Conservation (phyloP, 2,329 filamentous ascomycete genomes). For the Tolypocladium guangdongense region DNA sequence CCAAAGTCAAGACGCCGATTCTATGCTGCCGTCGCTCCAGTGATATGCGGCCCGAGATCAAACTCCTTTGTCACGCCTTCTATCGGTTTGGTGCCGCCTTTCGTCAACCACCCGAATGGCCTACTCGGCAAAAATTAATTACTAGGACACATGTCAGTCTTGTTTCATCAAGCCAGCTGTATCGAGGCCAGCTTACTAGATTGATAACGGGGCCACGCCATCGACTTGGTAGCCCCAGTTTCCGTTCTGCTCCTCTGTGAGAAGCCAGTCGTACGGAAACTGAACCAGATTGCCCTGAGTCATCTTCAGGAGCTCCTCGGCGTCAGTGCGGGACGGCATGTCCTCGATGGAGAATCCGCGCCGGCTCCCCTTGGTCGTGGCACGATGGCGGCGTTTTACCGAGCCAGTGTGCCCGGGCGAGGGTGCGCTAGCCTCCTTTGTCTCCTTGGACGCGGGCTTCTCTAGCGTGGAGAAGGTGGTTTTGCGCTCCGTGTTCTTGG, state of each 20-base stretch:
- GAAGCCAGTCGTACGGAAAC: constrained; percentile 94
- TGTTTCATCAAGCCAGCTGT: not conserved
- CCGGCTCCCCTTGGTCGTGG: constrained; percentile 58
- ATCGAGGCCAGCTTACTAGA: constrained; percentile 59
- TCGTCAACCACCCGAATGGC: not conserved
- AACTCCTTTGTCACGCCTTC: not conserved
- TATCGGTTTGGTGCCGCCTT: not conserved
- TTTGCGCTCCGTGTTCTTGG: constrained; percentile 35
- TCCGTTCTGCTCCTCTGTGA: constrained; percentile 80
- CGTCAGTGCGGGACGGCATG: constrained; percentile 61
- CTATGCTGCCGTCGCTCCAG: not conserved
- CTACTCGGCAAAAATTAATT: constrained; percentile 15
- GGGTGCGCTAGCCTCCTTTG: constrained; percentile 18
- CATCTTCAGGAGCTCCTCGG: constrained; percentile 69
- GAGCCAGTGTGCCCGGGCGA: constrained; percentile 31
- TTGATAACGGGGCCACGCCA: constrained; percentile 89
- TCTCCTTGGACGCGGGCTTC: constrained; percentile 30
- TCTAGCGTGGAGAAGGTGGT: constrained; percentile 46
- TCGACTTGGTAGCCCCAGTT: constrained; percentile 98
- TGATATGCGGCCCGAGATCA: not conserved
- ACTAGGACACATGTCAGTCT: constrained; percentile 18
- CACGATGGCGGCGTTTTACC: constrained; percentile 52
- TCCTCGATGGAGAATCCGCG: constrained; percentile 61
- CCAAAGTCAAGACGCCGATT: constrained; percentile 1
- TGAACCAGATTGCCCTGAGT: constrained; percentile 82